Conservation (phyloP, 139 green algal species). For the Pseudopediastrum boryanum region DNA sequence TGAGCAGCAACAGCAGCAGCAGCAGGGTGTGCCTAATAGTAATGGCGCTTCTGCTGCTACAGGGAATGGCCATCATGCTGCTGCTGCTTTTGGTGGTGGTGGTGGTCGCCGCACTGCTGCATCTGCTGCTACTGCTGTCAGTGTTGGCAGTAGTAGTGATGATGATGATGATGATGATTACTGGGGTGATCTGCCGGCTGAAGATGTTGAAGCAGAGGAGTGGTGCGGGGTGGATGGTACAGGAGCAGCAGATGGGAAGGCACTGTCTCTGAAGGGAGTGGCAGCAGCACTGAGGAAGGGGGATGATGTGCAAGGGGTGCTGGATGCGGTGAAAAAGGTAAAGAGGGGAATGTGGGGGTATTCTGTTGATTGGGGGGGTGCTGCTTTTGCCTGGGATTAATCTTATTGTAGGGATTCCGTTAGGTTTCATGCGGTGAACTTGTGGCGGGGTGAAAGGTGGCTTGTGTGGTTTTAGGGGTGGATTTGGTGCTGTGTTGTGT, state of each 20-base stretch:
- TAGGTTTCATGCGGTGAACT: too few species aligned
- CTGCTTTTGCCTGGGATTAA: too few species aligned
- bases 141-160: conserved; percentile 22
- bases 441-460: too few species aligned
- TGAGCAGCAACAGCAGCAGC: conserved; percentile 26
- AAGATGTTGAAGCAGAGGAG: conserved; percentile 45
- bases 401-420: too few species aligned
- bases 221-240: conserved; percentile 40
- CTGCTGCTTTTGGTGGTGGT: not conserved
- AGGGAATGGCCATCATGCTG: not conserved
- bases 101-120: not conserved
- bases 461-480: too few species aligned
- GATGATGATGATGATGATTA: conserved; percentile 43
- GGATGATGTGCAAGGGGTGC: conserved; percentile 63
- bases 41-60: not conserved
- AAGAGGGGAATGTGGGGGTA: not conserved
- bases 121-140: not conserved
- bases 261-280: conserved; percentile 49
- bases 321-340: conserved; percentile 55
- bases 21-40: not conserved
- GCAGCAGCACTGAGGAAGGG: conserved; percentile 58
- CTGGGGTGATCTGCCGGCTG: conserved; percentile 23
- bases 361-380: too few species aligned
- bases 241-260: not conserved
- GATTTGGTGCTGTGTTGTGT: too few species aligned